A percentile compares a stretch with the other conserved stretches of the same genome.
Evolutionary conservation across 1,284 basidiomycete genomes (phyloP).

Genomic region (Puccinia polysora): DNA sequence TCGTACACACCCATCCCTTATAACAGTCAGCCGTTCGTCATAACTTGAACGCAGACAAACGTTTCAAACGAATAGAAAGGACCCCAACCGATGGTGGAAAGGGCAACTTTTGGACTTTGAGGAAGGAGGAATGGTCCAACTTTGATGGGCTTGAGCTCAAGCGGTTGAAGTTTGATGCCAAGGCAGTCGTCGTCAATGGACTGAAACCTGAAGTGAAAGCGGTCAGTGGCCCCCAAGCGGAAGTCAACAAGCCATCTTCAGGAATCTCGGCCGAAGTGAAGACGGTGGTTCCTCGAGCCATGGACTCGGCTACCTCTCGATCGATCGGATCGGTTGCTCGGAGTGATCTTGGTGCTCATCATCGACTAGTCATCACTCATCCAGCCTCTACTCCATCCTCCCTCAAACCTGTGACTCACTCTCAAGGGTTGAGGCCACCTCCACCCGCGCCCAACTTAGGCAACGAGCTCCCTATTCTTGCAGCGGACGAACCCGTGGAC

Average conservation of each 20-base stretch:
- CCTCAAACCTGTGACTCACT: background rate
- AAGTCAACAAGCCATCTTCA: background rate
- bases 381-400: background rate
- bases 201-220: background rate
- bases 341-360: conserved; percentile 6
- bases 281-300: background rate
- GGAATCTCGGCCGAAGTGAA: background rate
- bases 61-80: conserved; percentile 34
- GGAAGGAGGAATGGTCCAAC: conserved; percentile 24
- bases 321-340: conserved; percentile 6
- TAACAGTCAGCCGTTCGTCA: conserved; percentile 38
- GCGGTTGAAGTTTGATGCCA: background rate
- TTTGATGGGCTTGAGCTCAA: conserved; percentile 38
- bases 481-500: background rate
- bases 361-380: background rate
- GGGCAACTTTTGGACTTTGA: conserved; percentile 39
- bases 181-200: background rate
- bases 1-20: background rate
- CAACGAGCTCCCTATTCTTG: background rate
- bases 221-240: too few species aligned
- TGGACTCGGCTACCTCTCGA: background rate
- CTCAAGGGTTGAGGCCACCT: conserved; percentile 1
- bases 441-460: background rate
- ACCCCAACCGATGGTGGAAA: conserved; percentile 30
- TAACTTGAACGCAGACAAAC: conserved; percentile 41